A percentile compares a stretch with the other conserved stretches of the same genome.
phyloP scores from a whole-genome alignment of 148 eudicot species.

The Camellia japonica region DNA sequence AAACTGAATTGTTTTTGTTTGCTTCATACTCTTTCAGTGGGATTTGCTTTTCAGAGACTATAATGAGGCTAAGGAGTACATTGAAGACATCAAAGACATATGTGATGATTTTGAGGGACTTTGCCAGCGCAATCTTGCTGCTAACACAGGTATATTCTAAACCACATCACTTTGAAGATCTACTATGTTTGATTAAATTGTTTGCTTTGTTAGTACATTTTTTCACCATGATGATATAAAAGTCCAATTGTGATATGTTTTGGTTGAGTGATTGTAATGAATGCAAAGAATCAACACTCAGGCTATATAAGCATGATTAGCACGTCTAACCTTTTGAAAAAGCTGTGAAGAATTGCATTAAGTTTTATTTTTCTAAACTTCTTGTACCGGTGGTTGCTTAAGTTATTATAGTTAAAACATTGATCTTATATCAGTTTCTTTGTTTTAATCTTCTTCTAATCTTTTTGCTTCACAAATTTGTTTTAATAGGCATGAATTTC shows the following conservation, averaged over 20 bases:
- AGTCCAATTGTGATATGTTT: neutral
- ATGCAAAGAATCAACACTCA: neutral
- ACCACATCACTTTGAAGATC: neutral
- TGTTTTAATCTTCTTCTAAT: neutral
- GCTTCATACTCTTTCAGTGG: constrained; percentile 53
- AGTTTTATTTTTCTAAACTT: neutral
- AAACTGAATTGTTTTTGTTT: neutral
- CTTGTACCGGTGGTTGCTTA: neutral
- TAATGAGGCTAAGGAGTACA: constrained; percentile 74
- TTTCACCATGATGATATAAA: neutral
- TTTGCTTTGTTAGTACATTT: neutral
- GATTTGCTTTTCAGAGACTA: constrained; percentile 83
- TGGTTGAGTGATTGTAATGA: neutral
- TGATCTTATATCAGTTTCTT: neutral
- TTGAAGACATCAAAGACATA: constrained; percentile 84
- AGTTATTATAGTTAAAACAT: neutral
- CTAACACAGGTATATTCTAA: constrained; percentile 70
- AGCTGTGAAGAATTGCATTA: too few species aligned
- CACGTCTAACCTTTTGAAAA: too few species aligned
- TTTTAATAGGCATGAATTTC: constrained; percentile 80
- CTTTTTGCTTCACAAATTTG: constrained; percentile 2
- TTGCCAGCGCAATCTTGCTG: constrained; percentile 97
- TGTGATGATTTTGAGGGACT: constrained; percentile 94
- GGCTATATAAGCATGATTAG: neutral
- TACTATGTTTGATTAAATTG: neutral